Percentiles rank a stretch among this genome's conserved stretches.
Conservation (phyloP, 1,284 basidiomycete genomes). For the Ganoderma boninense region DNA sequence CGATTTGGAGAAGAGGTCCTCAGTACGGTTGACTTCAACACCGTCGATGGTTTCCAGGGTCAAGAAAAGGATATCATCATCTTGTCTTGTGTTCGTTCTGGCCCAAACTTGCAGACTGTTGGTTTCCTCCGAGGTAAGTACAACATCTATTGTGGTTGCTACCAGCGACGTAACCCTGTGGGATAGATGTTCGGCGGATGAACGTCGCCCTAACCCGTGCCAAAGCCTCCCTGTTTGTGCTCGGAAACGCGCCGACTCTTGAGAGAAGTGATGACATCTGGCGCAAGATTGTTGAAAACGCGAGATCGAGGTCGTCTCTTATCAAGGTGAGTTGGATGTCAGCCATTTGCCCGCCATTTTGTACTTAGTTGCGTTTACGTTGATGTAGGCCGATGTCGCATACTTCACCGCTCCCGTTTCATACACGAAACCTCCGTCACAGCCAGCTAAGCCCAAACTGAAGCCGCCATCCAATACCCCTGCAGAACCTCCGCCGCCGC, state of each 20-base stretch:
- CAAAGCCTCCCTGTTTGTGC: conserved; percentile 92
- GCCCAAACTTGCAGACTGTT: conserved; percentile 80
- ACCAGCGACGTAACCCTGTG: conserved; percentile 12
- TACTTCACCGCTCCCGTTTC: conserved; percentile 46
- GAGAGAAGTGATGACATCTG: conserved; percentile 86
- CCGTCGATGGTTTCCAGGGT: conserved; percentile 98
- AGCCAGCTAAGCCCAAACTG: conserved; percentile 19
- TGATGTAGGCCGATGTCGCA: conserved; percentile 44
- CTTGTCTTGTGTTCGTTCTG: conserved; percentile 91
- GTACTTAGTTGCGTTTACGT: background rate
- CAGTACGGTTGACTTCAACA: conserved; percentile 91
- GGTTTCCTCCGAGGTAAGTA: conserved; percentile 87
- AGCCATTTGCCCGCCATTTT: too few species aligned
- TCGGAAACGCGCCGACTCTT: conserved; percentile 90
- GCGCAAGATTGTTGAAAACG: conserved; percentile 82
- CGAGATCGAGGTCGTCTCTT: conserved; percentile 62
- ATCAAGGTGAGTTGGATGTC: conserved; percentile 55
- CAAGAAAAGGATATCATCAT: conserved; percentile 98
- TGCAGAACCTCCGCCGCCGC: conserved; percentile 10
- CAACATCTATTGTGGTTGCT: conserved; percentile 10
- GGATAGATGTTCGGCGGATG: conserved; percentile 85
- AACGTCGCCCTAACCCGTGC: conserved; percentile 98
- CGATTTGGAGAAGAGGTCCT: conserved; percentile 81
- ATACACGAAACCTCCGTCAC: conserved; percentile 24
- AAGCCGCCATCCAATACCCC: conserved; percentile 31